Evolutionary conservation across 2,329 filamentous ascomycete genomes (phyloP).

Genomic region (Fusarium sp.): DNA sequence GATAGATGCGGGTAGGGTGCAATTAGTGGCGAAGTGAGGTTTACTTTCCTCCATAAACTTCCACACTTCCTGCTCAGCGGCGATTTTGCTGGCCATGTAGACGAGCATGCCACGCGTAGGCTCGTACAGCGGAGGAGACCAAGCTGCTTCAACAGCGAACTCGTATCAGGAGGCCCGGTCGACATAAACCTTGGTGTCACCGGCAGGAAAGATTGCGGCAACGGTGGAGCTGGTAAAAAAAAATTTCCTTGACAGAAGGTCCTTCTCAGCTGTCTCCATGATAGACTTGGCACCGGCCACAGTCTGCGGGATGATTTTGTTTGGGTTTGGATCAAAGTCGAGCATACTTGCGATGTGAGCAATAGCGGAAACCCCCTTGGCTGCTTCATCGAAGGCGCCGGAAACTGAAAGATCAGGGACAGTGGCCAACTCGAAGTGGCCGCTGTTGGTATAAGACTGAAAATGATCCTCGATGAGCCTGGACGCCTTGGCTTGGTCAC

Average conservation of each 20-base stretch:
- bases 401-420: slow-evolving; percentile 57
- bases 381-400: slow-evolving; percentile 54
- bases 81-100: slow-evolving; percentile 54
- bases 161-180: slow-evolving; percentile 53
- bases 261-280: slow-evolving; percentile 59
- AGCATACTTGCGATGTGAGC: slow-evolving; percentile 64
- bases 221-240: slow-evolving; percentile 49
- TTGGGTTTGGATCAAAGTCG: slow-evolving; percentile 58
- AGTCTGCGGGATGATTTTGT: slow-evolving; percentile 59
- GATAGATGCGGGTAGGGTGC: slow-evolving; percentile 25
- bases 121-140: slow-evolving; percentile 49
- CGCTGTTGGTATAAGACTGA: slow-evolving; percentile 47
- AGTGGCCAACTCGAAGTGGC: slow-evolving; percentile 56
- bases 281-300: slow-evolving; percentile 56
- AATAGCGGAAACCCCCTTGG: slow-evolving; percentile 57
- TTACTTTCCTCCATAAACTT: slow-evolving; percentile 48
- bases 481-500: slow-evolving; percentile 51
- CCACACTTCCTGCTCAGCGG: slow-evolving; percentile 52
- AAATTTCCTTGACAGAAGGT: slow-evolving; percentile 55
- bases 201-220: slow-evolving; percentile 18
- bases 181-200: slow-evolving; percentile 24
- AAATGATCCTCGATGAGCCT: slow-evolving; percentile 56
- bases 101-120: slow-evolving; percentile 26
- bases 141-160: slow-evolving; percentile 50
- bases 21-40: slow-evolving; percentile 47